These are phyloP conservation scores for Sphaerulina populicola DNA, from an alignment of 2,329 filamentous ascomycete species.

Conservation along the genomic window DNA sequence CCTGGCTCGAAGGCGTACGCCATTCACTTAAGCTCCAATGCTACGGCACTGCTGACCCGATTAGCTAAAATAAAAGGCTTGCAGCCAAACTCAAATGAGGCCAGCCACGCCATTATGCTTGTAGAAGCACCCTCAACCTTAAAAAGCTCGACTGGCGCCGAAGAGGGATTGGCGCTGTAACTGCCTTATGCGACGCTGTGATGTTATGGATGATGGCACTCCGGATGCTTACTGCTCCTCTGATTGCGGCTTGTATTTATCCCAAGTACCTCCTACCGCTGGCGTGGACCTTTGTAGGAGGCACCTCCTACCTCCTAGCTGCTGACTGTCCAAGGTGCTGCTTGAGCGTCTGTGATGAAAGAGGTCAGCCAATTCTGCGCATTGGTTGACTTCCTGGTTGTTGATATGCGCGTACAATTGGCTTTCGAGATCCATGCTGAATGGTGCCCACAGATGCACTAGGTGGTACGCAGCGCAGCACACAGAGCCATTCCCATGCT, in stretches of 20 bases:
- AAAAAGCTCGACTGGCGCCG: slow-evolving; percentile 7
- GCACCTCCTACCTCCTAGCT: no score
- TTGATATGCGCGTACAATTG: background rate
- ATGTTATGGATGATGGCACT: background rate
- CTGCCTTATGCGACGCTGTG: slow-evolving; percentile 20
- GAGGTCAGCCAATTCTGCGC: no score
- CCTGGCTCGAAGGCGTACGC: slow-evolving; percentile 14
- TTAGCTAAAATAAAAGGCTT: slow-evolving; percentile 4
- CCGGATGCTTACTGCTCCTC: slow-evolving; percentile 11
- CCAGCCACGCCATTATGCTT: slow-evolving; percentile 22
- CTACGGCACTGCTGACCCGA: slow-evolving; percentile 18
- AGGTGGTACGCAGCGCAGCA: background rate
- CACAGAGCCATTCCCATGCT: background rate
- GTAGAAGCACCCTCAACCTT: slow-evolving; percentile 18
- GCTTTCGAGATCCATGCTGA: background rate
- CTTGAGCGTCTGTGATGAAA: no score
- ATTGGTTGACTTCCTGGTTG: no score
- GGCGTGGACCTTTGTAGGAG: background rate
- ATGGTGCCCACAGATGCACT: slow-evolving; percentile 1
- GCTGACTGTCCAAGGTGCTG: background rate
- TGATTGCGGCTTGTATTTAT: background rate
- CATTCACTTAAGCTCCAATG: slow-evolving; percentile 17
- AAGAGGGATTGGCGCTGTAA: slow-evolving; percentile 17
- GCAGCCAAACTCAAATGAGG: slow-evolving; percentile 3
- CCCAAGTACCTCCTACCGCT: background rate